Conservation (phyloP, 192 early-diverging fungal genomes). For the Coemansia sp. region DNA sequence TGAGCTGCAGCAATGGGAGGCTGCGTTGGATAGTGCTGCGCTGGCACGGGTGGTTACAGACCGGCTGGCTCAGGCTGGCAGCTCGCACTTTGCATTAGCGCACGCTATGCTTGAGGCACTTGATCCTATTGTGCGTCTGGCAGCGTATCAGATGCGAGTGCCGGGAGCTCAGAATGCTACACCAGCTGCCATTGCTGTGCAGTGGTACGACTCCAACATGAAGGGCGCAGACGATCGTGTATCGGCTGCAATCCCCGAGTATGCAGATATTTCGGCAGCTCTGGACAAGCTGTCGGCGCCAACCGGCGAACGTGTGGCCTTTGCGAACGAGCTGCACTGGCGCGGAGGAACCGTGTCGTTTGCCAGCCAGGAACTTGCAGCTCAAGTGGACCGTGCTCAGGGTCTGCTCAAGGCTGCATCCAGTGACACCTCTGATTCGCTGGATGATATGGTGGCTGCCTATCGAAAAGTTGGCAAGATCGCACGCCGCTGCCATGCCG, state of each 20-base stretch:
- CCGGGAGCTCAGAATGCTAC: slow-evolving; percentile 26
- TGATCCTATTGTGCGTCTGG: slow-evolving; percentile 40
- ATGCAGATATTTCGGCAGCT: slow-evolving; percentile 5
- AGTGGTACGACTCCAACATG: neutral
- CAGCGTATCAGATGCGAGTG: slow-evolving; percentile 45
- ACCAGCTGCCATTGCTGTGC: slow-evolving; percentile 26
- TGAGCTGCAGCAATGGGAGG: slow-evolving; percentile 40
- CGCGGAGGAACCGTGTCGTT: slow-evolving; percentile 27
- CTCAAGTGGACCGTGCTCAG: slow-evolving; percentile 11
- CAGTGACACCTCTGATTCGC: neutral
- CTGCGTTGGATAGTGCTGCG: slow-evolving; percentile 40
- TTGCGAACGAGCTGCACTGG: slow-evolving; percentile 27
- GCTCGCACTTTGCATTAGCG: slow-evolving; percentile 30
- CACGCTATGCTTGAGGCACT: slow-evolving; percentile 25
- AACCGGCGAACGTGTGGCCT: slow-evolving; percentile 4
- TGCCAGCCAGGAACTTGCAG: slow-evolving; percentile 21
- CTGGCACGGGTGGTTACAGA: slow-evolving; percentile 22
- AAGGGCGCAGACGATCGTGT: slow-evolving; percentile 9
- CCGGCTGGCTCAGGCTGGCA: slow-evolving; percentile 24
- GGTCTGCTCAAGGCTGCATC: neutral
- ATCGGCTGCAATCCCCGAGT: slow-evolving; percentile 11
- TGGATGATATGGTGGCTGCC: slow-evolving; percentile 3
- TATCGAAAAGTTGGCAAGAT: slow-evolving; percentile 16
- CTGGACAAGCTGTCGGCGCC: slow-evolving; percentile 10
- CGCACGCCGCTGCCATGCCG: slow-evolving; percentile 22